Evolutionary conservation across 495 filamentous ascomycete species (phyloP).

Genomic region (Alectoria sarmentosa): DNA sequence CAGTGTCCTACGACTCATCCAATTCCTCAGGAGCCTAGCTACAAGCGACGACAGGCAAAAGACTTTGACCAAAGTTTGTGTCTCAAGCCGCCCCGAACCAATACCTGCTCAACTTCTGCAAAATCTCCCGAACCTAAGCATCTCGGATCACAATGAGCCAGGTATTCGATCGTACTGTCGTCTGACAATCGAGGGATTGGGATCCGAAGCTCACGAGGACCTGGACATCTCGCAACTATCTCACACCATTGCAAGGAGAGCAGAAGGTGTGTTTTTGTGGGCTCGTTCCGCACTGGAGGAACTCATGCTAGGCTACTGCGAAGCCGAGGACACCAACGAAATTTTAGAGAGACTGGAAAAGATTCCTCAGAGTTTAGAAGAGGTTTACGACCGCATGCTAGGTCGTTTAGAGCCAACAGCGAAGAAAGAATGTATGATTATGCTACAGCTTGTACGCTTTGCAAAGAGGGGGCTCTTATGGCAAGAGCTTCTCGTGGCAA

Average conservation of each 20-base stretch:
- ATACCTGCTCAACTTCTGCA: not conserved
- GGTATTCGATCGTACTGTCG: not conserved
- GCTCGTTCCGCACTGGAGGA: conserved; percentile 19
- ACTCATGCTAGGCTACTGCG: conserved; percentile 8
- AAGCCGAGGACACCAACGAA: not conserved
- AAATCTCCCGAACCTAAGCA: not conserved
- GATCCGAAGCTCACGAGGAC: not conserved
- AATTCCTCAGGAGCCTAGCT: not conserved
- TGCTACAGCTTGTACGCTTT: conserved; percentile 2
- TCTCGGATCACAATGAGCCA: not conserved
- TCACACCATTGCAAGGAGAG: not conserved
- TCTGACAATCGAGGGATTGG: not conserved
- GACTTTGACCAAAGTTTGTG: not conserved
- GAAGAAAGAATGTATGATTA: not conserved
- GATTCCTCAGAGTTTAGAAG: not conserved
- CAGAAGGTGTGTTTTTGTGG: conserved; percentile 24
- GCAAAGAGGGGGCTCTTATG: not conserved
- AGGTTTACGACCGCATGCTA: conserved; percentile 1
- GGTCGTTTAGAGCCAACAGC: not conserved
- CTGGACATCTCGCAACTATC: not conserved
- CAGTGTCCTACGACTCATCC: not conserved
- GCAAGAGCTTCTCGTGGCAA: not conserved
- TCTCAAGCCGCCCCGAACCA: conserved; percentile 8
- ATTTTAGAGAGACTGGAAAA: not conserved
- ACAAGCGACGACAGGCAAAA: not conserved